These are phyloP conservation scores for Alnus rubra DNA, from an alignment of 306 rosid genomes.

Conservation along the genomic window DNA sequence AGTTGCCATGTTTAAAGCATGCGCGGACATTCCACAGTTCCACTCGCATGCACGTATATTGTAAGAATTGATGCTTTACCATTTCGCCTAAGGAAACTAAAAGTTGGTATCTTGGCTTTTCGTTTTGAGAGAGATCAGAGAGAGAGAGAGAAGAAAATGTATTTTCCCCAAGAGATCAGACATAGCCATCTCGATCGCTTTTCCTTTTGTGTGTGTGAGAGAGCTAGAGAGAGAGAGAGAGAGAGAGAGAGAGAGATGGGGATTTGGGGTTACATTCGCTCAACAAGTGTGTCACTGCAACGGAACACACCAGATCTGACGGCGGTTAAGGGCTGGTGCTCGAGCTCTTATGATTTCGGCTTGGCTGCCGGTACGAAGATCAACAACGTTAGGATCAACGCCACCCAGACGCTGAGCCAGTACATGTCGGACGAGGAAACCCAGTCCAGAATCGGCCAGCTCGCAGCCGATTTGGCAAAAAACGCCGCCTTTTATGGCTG, in stretches of 20 bases:
- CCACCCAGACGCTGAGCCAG: not conserved
- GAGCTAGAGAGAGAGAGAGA: no score
- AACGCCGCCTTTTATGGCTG: not conserved
- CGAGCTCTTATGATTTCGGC: slow-evolving; percentile 5
- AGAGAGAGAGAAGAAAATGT: no score
- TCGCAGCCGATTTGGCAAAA: not conserved
- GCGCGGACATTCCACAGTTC: no score
- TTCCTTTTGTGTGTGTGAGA: no score
- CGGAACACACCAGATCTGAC: slow-evolving; percentile 12
- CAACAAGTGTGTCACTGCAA: not conserved
- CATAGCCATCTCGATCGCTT: no score
- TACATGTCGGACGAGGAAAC: not conserved
- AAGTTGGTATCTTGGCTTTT: no score
- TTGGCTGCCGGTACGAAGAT: slow-evolving; percentile 4
- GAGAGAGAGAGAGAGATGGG: slow-evolving; percentile 20
- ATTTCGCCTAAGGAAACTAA: no score
- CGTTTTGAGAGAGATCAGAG: no score
- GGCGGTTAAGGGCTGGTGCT: slow-evolving; percentile 1
- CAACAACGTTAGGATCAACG: slow-evolving; percentile 1
- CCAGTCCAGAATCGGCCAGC: not conserved
- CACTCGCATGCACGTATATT: no score
- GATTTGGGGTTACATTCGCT: slow-evolving; percentile 6
- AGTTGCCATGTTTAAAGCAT: no score
- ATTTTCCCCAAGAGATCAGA: no score
- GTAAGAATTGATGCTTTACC: no score